Evolutionary conservation across 495 filamentous ascomycete genomes (phyloP).

Genomic region (Sordaria brevicollis): DNA sequence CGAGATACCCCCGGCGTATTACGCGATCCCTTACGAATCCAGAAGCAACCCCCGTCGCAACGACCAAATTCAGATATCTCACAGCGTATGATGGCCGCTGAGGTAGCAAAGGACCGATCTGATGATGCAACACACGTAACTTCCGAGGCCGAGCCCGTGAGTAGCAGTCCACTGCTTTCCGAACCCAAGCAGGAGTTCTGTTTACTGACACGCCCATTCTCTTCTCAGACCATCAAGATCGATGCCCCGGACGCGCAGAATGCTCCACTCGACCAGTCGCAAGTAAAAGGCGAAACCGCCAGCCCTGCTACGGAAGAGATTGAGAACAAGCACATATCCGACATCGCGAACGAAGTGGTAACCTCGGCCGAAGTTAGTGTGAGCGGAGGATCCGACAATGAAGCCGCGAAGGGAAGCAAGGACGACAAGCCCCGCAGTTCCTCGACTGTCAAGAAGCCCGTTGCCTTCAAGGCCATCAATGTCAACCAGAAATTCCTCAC

Average conservation of each 20-base stretch:
- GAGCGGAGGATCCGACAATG: constrained; percentile 62
- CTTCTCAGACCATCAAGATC: constrained; percentile 20
- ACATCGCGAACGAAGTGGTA: constrained; percentile 38
- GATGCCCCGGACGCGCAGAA: constrained; percentile 28
- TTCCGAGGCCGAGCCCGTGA: constrained; percentile 37
- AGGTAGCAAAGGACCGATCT: constrained; percentile 40
- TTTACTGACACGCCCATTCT: neutral
- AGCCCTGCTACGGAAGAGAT: constrained; percentile 26
- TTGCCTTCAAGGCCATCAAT: constrained; percentile 89
- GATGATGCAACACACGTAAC: constrained; percentile 37
- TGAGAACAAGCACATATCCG: constrained; percentile 41
- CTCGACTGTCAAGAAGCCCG: constrained; percentile 66
- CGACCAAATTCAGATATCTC: constrained; percentile 1
- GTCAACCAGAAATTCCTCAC: constrained; percentile 83
- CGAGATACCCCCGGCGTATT: constrained; percentile 8
- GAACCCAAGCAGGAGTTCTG: neutral
- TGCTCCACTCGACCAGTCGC: constrained; percentile 28
- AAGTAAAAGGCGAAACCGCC: constrained; percentile 33
- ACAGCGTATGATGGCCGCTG: constrained; percentile 50
- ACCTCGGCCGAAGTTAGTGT: constrained; percentile 46
- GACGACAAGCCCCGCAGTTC: constrained; percentile 52
- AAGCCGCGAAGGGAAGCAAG: constrained; percentile 42
- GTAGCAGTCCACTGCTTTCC: constrained; percentile 10
- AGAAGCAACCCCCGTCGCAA: constrained; percentile 3
- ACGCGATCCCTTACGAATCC: constrained; percentile 10